Evolutionary conservation across 2,329 filamentous ascomycete species (phyloP).

Genomic region (Penicillium corylophilum): DNA sequence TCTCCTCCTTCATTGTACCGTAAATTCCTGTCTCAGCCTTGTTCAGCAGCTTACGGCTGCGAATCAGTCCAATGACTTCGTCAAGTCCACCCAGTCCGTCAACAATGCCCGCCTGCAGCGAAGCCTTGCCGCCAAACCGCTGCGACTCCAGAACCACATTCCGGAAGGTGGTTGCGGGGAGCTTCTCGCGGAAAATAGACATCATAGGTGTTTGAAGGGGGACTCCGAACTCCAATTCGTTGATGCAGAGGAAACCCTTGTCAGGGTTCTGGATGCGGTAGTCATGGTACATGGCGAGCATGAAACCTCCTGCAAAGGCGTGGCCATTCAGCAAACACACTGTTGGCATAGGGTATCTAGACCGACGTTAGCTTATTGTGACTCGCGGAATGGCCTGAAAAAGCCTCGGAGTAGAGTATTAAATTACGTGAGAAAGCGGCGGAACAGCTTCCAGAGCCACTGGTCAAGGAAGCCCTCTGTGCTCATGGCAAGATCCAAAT

Average conservation of each 20-base stretch:
- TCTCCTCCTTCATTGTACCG: conserved; percentile 69
- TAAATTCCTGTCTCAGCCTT: conserved; percentile 68
- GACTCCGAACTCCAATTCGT: conserved; percentile 77
- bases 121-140: conserved; percentile 63
- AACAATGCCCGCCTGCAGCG: conserved; percentile 65
- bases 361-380: conserved; percentile 1
- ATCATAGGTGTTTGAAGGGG: conserved; percentile 74
- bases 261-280: conserved; percentile 73
- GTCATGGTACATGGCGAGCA: conserved; percentile 79
- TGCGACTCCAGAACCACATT: conserved; percentile 70
- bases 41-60: conserved; percentile 57
- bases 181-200: conserved; percentile 70
- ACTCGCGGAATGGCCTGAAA: background rate
- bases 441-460: conserved; percentile 64
- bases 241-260: conserved; percentile 73
- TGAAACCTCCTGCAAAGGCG: conserved; percentile 77
- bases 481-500: conserved; percentile 64
- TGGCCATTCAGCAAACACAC: conserved; percentile 78
- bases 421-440: conserved; percentile 59
- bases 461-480: conserved; percentile 62
- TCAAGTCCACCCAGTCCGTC: conserved; percentile 66
- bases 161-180: conserved; percentile 56
- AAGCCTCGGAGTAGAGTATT: conserved; percentile 12
- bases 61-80: conserved; percentile 61
- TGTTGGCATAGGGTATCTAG: conserved; percentile 76